phyloP scores from a whole-genome alignment of 768 basidiomycete genomes.

The Russula brevipes region DNA sequence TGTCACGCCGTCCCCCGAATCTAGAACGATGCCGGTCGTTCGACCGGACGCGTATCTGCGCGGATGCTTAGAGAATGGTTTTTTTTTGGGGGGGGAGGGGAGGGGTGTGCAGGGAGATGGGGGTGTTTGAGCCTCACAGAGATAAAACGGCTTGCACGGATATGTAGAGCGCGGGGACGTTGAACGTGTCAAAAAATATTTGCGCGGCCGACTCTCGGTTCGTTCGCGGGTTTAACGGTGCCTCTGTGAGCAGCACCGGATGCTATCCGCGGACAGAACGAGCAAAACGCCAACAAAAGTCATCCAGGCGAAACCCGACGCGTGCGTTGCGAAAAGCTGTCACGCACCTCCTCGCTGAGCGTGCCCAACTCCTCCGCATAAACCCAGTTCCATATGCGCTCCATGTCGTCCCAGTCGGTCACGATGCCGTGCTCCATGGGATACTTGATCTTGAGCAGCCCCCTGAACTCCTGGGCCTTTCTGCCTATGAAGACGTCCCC shows the following conservation, averaged over 20 bases:
- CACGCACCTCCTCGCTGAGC: conserved; percentile 86
- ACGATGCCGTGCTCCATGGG: conserved; percentile 99
- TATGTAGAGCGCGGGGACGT: conserved; percentile 94
- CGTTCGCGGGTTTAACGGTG: conserved; percentile 91
- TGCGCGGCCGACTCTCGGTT: conserved; percentile 97
- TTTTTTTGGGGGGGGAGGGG: neutral
- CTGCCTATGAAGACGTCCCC: conserved; percentile 95
- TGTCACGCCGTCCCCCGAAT: conserved; percentile 98
- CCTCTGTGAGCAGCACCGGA: conserved; percentile 95
- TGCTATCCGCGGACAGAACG: conserved; percentile 51
- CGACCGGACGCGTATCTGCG: conserved; percentile 93
- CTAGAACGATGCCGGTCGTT: conserved; percentile 98
- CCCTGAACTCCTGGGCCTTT: conserved; percentile 92
- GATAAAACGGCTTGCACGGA: conserved; percentile 97
- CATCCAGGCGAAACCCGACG: conserved; percentile 10
- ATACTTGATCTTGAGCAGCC: conserved; percentile 95
- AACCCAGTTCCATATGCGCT: conserved; percentile 98
- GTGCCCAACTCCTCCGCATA: conserved; percentile 95
- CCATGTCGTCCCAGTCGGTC: conserved; percentile 99
- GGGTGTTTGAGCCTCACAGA: conserved; percentile 51
- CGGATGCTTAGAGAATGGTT: neutral
- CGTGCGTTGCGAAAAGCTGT: neutral
- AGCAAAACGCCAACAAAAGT: conserved; percentile 9
- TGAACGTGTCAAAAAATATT: conserved; percentile 99
- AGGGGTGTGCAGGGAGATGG: neutral